Evolutionary conservation across 2,329 filamentous ascomycete genomes (phyloP).

Genomic region (Ophiostoma montium): DNA sequence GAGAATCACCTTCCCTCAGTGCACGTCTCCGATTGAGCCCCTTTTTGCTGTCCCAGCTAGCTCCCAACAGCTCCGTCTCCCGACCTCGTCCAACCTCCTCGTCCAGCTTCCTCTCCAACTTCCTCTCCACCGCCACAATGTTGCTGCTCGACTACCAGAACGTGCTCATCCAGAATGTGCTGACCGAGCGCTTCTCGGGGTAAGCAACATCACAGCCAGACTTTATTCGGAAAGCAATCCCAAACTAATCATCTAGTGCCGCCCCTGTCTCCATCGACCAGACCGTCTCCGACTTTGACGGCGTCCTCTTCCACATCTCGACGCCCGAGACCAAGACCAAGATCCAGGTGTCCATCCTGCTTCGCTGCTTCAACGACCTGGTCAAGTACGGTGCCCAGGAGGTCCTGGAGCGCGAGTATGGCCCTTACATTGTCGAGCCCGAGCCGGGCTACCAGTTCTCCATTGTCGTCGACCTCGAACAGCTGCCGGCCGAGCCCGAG

Average conservation of each 20-base stretch:
- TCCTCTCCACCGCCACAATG: conserved; percentile 36
- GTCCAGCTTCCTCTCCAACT: background rate
- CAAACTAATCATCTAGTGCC: conserved; percentile 39
- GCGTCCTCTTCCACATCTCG: conserved; percentile 95
- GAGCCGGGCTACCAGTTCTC: conserved; percentile 96
- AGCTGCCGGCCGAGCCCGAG: conserved; percentile 65
- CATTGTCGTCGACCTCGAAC: conserved; percentile 75
- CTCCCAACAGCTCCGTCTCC: background rate
- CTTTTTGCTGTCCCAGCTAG: background rate
- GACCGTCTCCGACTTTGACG: conserved; percentile 97
- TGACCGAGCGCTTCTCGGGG: conserved; percentile 90
- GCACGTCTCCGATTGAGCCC: background rate
- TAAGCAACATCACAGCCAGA: conserved; percentile 25
- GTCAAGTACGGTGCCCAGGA: conserved; percentile 84
- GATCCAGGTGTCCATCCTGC: conserved; percentile 86
- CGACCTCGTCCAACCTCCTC: background rate
- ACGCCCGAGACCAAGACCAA: conserved; percentile 88
- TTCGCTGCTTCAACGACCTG: conserved; percentile 89
- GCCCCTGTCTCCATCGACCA: conserved; percentile 86
- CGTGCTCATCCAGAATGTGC: conserved; percentile 87
- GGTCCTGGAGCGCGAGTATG: conserved; percentile 89
- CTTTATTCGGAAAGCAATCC: conserved; percentile 1
- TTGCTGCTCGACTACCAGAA: conserved; percentile 99
- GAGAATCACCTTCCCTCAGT: background rate
- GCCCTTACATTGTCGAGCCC: conserved; percentile 71